A percentile compares a stretch with the other conserved stretches of the same genome.
phyloP scores from a whole-genome alignment of 2,329 filamentous ascomycete species.

The Ceratocystis cacaofunesta region DNA sequence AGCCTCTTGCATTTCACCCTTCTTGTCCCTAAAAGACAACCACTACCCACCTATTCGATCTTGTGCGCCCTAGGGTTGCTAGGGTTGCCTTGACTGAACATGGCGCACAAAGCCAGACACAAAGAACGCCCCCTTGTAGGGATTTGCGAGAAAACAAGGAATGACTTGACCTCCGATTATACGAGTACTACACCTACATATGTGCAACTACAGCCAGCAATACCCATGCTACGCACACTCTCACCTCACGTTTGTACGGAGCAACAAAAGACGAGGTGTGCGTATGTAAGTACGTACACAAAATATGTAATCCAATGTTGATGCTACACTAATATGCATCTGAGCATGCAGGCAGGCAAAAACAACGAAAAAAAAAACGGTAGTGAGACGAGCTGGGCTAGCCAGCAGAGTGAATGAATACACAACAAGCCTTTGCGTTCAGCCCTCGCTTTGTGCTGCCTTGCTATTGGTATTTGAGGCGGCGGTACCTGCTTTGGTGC shows the following conservation, averaged over 20 bases:
- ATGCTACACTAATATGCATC: background rate
- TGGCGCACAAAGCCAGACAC: background rate
- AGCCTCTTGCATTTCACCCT: no score
- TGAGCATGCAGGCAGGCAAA: background rate
- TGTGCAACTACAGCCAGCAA: background rate
- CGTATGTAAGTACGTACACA: background rate
- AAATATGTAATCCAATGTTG: background rate
- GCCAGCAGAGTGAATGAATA: background rate
- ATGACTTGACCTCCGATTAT: background rate
- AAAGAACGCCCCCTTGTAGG: no score
- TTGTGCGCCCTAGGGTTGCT: no score
- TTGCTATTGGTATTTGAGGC: background rate
- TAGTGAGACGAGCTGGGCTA: background rate
- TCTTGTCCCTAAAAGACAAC: no score
- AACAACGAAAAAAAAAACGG: background rate
- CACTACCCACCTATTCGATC: no score
- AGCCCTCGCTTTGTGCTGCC: background rate
- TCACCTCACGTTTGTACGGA: background rate
- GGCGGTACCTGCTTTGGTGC: background rate
- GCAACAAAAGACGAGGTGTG: background rate
- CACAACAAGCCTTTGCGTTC: background rate
- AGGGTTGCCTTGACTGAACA: background rate
- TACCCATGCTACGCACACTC: background rate
- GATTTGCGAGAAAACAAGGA: background rate
- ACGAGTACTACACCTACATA: background rate